Evolutionary conservation across 805 yeast species (phyloP).

Genomic region (Metschnikowia peoriensis): DNA sequence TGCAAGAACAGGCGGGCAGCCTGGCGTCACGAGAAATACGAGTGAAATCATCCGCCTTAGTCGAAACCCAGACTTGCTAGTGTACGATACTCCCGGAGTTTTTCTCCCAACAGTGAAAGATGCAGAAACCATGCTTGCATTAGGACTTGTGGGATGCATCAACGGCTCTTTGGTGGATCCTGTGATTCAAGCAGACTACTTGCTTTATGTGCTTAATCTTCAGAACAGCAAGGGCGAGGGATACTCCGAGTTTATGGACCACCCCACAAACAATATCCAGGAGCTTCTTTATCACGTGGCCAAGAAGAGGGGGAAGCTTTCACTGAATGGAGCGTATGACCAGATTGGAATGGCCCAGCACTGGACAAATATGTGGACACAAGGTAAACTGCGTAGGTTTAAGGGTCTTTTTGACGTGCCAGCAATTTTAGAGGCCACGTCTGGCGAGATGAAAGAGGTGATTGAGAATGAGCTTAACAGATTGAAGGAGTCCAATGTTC

Average conservation of each 20-base stretch:
- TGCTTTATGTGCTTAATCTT: constrained; percentile 69
- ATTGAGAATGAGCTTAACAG: constrained; percentile 31
- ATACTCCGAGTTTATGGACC: constrained; percentile 46
- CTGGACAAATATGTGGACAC: constrained; percentile 62
- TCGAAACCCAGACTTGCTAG: constrained; percentile 58
- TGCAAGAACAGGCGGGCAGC: constrained; percentile 80
- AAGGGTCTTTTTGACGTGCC: constrained; percentile 36
- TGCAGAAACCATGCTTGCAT: constrained; percentile 67
- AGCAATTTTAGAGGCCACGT: constrained; percentile 31
- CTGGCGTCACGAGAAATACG: constrained; percentile 84
- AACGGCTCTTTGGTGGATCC: constrained; percentile 74
- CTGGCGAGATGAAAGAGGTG: constrained; percentile 22
- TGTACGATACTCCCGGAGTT: constrained; percentile 94
- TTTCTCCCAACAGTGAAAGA: constrained; percentile 71
- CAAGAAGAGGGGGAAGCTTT: constrained; percentile 33
- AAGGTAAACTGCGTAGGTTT: constrained; percentile 43
- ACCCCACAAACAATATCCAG: constrained; percentile 73
- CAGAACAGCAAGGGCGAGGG: constrained; percentile 48
- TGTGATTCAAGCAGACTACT: constrained; percentile 79
- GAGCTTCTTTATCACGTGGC: constrained; percentile 53
- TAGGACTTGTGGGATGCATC: constrained; percentile 75
- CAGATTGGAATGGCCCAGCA: constrained; percentile 61
- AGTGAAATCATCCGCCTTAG: constrained; percentile 70
- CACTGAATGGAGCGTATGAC: constrained; percentile 40
- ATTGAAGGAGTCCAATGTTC: constrained; percentile 26